phyloP scores from a whole-genome alignment of 2,329 filamentous ascomycete species.

The Sporothrix luriei region DNA sequence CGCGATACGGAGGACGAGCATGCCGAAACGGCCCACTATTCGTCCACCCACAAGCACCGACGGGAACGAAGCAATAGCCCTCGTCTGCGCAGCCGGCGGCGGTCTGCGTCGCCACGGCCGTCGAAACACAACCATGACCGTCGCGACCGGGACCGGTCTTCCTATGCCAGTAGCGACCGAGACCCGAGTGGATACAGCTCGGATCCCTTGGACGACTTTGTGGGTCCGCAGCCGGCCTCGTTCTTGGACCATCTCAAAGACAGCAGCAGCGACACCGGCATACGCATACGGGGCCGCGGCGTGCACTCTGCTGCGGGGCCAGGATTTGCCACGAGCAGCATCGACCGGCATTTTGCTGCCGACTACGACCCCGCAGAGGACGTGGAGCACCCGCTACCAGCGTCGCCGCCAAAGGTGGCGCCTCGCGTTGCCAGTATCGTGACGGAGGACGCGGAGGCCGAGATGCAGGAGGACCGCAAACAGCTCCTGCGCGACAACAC shows the following conservation, averaged over 20 bases:
- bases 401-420: background rate
- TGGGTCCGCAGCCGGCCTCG: slow-evolving; percentile 31
- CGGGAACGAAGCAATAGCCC: background rate
- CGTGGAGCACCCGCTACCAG: background rate
- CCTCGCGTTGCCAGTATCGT: background rate
- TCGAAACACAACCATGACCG: background rate
- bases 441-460: slow-evolving; percentile 29
- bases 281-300: slow-evolving; percentile 30
- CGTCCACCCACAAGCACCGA: slow-evolving; percentile 15
- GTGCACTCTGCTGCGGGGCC: background rate
- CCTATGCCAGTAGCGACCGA: background rate
- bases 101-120: slow-evolving; percentile 14
- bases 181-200: slow-evolving; percentile 15
- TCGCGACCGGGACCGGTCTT: background rate
- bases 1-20: background rate
- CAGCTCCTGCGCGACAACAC: slow-evolving; percentile 76
- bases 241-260: background rate
- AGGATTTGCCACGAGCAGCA: slow-evolving; percentile 24
- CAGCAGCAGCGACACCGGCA: background rate
- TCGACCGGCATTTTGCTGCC: slow-evolving; percentile 34
- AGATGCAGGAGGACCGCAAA: slow-evolving; percentile 62
- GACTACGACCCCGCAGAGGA: slow-evolving; percentile 34
- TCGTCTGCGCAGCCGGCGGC: slow-evolving; percentile 4
- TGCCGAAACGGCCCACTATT: background rate
- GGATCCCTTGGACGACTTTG: slow-evolving; percentile 32